These are phyloP conservation scores for Scenedesmus sp. DNA, from an alignment of 163 green algal genomes.

Conservation along the genomic window DNA sequence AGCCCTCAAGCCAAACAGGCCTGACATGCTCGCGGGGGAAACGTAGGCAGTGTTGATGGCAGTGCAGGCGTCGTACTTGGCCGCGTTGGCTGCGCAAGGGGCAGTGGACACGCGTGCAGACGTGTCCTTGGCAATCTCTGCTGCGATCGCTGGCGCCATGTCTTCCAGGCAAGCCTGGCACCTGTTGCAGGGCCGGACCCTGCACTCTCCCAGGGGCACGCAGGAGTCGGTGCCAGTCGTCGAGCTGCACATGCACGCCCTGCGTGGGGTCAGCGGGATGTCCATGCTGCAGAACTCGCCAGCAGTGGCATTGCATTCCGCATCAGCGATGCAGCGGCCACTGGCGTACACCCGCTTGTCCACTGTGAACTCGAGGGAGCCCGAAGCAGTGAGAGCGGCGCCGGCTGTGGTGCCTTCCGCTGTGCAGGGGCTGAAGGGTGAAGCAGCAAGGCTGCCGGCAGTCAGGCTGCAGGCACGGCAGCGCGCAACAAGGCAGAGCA, in stretches of 20 bases:
- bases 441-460: not conserved
- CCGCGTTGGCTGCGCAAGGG: not conserved
- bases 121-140: not conserved
- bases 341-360: not conserved
- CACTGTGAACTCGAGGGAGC: not conserved
- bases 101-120: not conserved
- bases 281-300: slow-evolving; percentile 16
- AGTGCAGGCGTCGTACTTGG: not conserved
- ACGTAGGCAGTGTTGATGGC: not conserved
- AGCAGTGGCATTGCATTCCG: not conserved
- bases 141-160: not conserved
- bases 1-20: slow-evolving; percentile 18
- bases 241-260: not conserved
- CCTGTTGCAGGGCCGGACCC: not conserved
- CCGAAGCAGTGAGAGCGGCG: not conserved
- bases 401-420: not conserved
- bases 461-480: slow-evolving; percentile 13
- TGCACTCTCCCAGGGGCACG: not conserved
- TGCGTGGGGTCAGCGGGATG: not conserved
- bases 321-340: not conserved
- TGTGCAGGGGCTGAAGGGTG: slow-evolving; percentile 38
- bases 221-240: slow-evolving; percentile 12
- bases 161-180: slow-evolving; percentile 18
- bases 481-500: not conserved
- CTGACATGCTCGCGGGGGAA: not conserved